Conservation (phyloP, 768 basidiomycete genomes). For the Pilatotrama ljubarskyi region DNA sequence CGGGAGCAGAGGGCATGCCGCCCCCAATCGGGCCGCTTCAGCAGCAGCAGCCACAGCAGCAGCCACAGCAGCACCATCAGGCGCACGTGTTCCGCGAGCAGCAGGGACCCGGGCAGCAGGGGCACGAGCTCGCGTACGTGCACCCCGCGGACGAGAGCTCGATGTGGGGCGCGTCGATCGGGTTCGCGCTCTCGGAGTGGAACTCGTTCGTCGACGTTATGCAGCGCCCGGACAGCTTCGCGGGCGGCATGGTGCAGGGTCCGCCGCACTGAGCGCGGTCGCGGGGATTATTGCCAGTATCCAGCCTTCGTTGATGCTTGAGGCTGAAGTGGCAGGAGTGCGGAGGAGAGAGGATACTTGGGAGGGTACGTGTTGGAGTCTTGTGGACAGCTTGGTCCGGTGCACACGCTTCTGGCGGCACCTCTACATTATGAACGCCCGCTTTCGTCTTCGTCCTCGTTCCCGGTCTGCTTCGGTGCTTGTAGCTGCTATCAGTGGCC, state of each 20-base stretch:
- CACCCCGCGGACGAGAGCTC: slow-evolving; percentile 60
- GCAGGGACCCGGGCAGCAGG: not conserved
- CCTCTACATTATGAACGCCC: not conserved
- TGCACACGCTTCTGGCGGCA: not conserved
- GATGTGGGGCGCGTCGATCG: slow-evolving; percentile 76
- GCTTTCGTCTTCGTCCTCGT: not conserved
- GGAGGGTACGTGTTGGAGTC: too few species aligned
- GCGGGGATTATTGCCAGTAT: too few species aligned
- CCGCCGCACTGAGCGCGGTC: slow-evolving; percentile 9
- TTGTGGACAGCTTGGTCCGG: too few species aligned
- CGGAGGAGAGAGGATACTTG: too few species aligned
- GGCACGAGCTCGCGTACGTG: slow-evolving; percentile 25
- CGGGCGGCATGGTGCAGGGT: slow-evolving; percentile 8
- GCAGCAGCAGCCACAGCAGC: slow-evolving; percentile 9
- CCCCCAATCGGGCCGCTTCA: not conserved
- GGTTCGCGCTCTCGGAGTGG: slow-evolving; percentile 80
- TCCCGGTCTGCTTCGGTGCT: not conserved
- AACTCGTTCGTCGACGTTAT: slow-evolving; percentile 63
- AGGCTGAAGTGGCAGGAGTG: too few species aligned
- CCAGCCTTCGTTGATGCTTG: too few species aligned
- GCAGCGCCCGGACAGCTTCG: slow-evolving; percentile 41
- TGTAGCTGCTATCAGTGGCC: not conserved
- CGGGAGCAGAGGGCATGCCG: not conserved
- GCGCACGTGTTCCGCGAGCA: slow-evolving; percentile 8
- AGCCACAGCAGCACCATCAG: slow-evolving; percentile 8